Percentiles rank a stretch among this genome's conserved stretches.
Evolutionary conservation across 257 asterid genomes (phyloP).

Genomic region (Thymus mandschuricus): DNA sequence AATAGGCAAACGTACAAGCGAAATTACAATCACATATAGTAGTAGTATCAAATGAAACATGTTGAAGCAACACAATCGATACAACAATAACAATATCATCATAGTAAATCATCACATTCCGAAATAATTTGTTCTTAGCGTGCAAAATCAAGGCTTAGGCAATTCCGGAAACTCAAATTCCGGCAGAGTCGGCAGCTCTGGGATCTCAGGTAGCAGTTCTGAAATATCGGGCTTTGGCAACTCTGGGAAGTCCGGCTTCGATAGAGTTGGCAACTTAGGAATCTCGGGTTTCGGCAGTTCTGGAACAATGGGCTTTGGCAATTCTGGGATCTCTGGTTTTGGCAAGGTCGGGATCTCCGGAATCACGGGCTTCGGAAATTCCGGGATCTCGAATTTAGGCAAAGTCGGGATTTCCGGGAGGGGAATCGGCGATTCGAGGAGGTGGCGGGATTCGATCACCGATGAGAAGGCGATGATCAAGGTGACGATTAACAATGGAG

Average conservation of each 20-base stretch:
- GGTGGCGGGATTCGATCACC: conserved; percentile 31
- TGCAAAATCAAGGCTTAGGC: background rate
- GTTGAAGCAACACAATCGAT: background rate
- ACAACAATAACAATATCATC: background rate
- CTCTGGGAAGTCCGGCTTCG: background rate
- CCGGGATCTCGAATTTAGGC: conserved; percentile 24
- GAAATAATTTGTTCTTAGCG: background rate
- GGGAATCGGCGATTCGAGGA: conserved; percentile 29
- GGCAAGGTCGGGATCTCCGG: conserved; percentile 19
- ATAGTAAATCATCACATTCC: background rate
- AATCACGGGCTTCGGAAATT: conserved; percentile 12
- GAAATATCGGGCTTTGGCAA: background rate
- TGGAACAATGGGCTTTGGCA: background rate
- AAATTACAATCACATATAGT: background rate
- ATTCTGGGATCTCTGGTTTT: conserved; percentile 15
- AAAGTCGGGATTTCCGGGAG: background rate
- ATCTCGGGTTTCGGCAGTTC: background rate
- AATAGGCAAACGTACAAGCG: background rate
- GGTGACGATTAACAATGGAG: conserved; percentile 6
- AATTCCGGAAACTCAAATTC: background rate
- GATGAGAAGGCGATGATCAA: background rate
- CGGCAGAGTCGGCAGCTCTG: background rate
- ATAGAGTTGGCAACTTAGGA: background rate
- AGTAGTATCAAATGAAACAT: too few relatives aligned
- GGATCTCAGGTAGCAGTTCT: background rate